Evolutionary conservation across 2,329 filamentous ascomycete genomes (phyloP).

Genomic region (Penicillium sp.): DNA sequence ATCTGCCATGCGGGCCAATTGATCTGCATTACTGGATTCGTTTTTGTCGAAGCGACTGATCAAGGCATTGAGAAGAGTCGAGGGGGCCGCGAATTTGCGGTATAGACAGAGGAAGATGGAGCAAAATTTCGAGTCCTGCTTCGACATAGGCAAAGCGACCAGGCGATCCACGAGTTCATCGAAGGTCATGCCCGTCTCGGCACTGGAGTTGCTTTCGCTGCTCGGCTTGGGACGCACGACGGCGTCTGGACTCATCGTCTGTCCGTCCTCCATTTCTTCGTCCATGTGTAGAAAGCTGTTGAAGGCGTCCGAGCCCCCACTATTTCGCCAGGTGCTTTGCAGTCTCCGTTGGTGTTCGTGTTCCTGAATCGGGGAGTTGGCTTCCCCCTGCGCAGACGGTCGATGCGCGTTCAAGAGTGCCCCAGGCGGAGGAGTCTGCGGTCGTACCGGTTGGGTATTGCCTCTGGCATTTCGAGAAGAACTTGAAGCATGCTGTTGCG

Average conservation of each 20-base stretch:
- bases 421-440: slow-evolving; percentile 42
- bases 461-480: slow-evolving; percentile 48
- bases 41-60: slow-evolving; percentile 60
- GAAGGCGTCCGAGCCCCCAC: slow-evolving; percentile 41
- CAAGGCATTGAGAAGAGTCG: slow-evolving; percentile 71
- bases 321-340: slow-evolving; percentile 38
- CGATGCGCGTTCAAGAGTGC: slow-evolving; percentile 33
- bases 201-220: slow-evolving; percentile 28
- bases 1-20: slow-evolving; percentile 71
- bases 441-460: slow-evolving; percentile 48
- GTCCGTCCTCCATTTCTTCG: slow-evolving; percentile 36
- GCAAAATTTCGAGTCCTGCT: slow-evolving; percentile 81
- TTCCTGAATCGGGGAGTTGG: slow-evolving; percentile 27
- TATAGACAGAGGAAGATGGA: slow-evolving; percentile 90
- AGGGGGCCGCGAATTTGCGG: slow-evolving; percentile 83
- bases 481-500: slow-evolving; percentile 25
- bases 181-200: slow-evolving; percentile 42
- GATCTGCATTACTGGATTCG: slow-evolving; percentile 66
- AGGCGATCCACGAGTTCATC: slow-evolving; percentile 83
- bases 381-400: slow-evolving; percentile 28
- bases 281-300: slow-evolving; percentile 43
- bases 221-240: slow-evolving; percentile 31
- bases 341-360: slow-evolving; percentile 32
- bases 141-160: slow-evolving; percentile 73
- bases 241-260: slow-evolving; percentile 27